Evolutionary conservation across 768 basidiomycete species (phyloP).

Genomic region (Calocybe cyanea): DNA sequence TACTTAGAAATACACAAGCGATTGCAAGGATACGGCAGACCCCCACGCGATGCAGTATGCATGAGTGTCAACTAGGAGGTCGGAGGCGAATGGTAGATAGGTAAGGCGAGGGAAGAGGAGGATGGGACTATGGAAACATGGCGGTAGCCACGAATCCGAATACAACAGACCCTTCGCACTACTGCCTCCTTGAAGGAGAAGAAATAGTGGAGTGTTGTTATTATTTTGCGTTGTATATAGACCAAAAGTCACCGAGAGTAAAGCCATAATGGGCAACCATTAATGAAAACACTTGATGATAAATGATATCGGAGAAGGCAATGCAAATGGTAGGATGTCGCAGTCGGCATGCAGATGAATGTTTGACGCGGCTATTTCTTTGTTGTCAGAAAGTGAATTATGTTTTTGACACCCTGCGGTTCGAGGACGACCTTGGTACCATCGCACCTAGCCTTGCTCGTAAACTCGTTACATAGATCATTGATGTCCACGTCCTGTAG

Average conservation of each 20-base stretch:
- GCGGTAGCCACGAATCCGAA: no score
- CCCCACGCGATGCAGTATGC: no score
- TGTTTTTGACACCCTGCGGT: constrained; percentile 45
- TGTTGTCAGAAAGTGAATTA: constrained; percentile 37
- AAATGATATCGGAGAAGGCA: background rate
- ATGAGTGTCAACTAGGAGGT: no score
- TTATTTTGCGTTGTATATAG: background rate
- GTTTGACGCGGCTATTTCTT: constrained; percentile 17
- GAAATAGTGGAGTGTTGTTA: no score
- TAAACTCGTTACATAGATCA: constrained; percentile 74
- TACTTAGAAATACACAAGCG: constrained; percentile 13
- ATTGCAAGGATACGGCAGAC: background rate
- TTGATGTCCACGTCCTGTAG: constrained; percentile 73
- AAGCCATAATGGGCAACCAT: background rate
- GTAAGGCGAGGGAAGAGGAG: no score
- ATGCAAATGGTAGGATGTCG: background rate
- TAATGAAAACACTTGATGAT: background rate
- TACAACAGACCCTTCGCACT: background rate
- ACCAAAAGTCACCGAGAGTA: no score
- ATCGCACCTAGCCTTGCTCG: constrained; percentile 79
- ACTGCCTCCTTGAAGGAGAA: background rate
- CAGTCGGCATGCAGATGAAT: background rate
- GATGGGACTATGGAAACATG: no score
- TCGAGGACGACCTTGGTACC: constrained; percentile 80
- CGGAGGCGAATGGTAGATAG: no score